Conservation (phyloP, 352 stramenopile genomes). For the Globisporangium cederbergense region DNA sequence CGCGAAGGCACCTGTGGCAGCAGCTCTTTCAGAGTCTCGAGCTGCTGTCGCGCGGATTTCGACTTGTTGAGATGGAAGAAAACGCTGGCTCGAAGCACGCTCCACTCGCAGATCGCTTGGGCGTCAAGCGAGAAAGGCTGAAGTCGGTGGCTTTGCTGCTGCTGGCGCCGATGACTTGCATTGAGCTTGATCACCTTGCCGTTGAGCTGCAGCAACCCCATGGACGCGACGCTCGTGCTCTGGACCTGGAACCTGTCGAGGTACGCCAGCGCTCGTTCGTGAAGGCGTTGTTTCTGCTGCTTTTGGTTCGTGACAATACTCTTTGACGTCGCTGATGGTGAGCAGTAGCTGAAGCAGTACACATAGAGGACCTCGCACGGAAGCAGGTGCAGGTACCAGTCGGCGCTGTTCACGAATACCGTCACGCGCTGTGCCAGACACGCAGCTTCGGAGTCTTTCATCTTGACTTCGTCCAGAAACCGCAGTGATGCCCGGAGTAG, state of each 20-base stretch:
- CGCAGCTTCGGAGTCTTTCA: constrained; percentile 25
- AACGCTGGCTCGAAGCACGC: constrained; percentile 31
- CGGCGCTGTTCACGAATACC: constrained; percentile 21
- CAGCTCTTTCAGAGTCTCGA: constrained; percentile 19
- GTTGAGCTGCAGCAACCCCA: constrained; percentile 10
- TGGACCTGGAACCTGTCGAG: constrained; percentile 16
- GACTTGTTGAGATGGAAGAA: constrained; percentile 29
- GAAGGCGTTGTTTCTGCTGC: background rate
- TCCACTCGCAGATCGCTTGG: constrained; percentile 25
- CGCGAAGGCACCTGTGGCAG: constrained; percentile 14
- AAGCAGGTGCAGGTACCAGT: constrained; percentile 30
- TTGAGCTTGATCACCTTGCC: constrained; percentile 21
- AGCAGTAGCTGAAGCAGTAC: constrained; percentile 23
- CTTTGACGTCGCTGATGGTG: background rate
- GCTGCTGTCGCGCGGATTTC: constrained; percentile 22
- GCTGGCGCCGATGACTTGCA: background rate
- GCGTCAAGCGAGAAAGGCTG: constrained; percentile 5
- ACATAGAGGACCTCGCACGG: constrained; percentile 41
- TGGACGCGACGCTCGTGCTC: constrained; percentile 6
- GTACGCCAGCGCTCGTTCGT: constrained; percentile 14
- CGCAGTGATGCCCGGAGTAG: constrained; percentile 35
- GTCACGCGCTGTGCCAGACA: constrained; percentile 28
- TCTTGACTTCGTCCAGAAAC: constrained; percentile 23
- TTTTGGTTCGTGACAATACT: background rate
- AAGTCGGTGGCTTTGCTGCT: background rate